Base-by-base conservation (phyloP, 345 rosid species). In the Aethionema arabicum region DNA sequence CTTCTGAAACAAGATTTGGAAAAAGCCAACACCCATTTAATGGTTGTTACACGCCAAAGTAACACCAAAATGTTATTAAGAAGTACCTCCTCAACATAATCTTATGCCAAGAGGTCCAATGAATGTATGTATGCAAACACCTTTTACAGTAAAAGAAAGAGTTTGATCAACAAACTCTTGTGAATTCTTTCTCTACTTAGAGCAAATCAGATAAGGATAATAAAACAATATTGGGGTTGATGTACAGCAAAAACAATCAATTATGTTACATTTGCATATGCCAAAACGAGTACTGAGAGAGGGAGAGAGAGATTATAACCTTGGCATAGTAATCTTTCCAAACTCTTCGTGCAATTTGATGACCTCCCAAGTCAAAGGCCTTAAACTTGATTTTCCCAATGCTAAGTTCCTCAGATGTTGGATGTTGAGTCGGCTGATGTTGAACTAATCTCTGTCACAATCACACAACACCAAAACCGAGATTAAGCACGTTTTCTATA, bases 281-380 rank as follows among this genome's bases (percentile, higher is more conserved):
- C 11, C 4, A 40, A 40, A 11, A 40, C n/a, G 44, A 40, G 10
- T 12, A 40, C 50, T 2, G 5, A 46, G 0, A 15, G 30, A 9
- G 27, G 11, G 3, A 59, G 15, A 49, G 47, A 41, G 12, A 21
- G 27, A 21, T 21, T 21, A 21, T 16, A 12, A 83, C 95, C 91
- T 87, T 85, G 5, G 95, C 85, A 56, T 85, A 87, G 72, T 87
- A 87, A 78, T 87, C 95, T 65, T 85, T 87, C 95, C 95, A 87
- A 13, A 87, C 95, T 11, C 95, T 69, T 3, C 95, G 78, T 33
- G 91, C 95, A 75, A 85, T 87, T 77, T 87, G 95, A 72, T 87
- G 95, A 33, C 95, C 95, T 4, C 95, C 91, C 78, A 87, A 83
- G 72, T 87, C 95, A 75, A 87, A 83, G 16, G 89, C 95, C 77